Conservation (phyloP, 1,139 yeast species). For the Lodderomyces oxycetoniae region DNA sequence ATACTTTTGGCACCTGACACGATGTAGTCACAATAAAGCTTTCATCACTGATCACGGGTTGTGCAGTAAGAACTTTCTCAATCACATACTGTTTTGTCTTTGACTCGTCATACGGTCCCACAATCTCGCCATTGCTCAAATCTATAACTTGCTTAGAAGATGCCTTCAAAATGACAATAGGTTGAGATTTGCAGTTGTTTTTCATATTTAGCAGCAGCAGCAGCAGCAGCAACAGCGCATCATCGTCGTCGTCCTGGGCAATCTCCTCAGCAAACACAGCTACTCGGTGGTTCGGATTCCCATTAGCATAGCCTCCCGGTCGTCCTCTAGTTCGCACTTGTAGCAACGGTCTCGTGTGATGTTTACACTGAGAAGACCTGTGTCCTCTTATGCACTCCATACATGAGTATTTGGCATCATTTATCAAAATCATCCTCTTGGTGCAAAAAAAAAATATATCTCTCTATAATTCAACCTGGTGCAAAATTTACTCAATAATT, state of each 20-base stretch:
- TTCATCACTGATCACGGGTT: constrained; percentile 28
- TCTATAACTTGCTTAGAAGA: constrained; percentile 50
- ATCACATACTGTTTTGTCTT: constrained; percentile 12
- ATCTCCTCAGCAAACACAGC: constrained; percentile 55
- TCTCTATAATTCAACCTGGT: too few relatives aligned
- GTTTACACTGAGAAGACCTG: constrained; percentile 81
- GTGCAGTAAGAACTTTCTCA: constrained; percentile 19
- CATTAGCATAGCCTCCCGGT: constrained; percentile 51
- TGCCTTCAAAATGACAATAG: constrained; percentile 44
- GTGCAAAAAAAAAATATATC: too few relatives aligned
- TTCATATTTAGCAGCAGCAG: too few relatives aligned
- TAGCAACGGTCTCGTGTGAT: constrained; percentile 70
- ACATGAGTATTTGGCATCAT: constrained; percentile 86
- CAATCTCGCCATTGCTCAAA: constrained; percentile 39
- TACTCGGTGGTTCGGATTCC: constrained; percentile 48
- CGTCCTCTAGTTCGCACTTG: constrained; percentile 89
- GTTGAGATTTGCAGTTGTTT: constrained; percentile 17
- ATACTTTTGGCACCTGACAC: constrained; percentile 24
- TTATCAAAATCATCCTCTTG: constrained; percentile 82
- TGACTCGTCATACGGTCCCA: constrained; percentile 36
- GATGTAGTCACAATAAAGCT: constrained; percentile 34
- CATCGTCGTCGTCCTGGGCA: constrained; percentile 13
- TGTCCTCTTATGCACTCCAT: constrained; percentile 90
- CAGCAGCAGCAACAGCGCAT: too few relatives aligned
- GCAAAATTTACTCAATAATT: too few relatives aligned